Evolutionary conservation across 2,329 filamentous ascomycete genomes (phyloP).

Genomic region (Monascus ruber): DNA sequence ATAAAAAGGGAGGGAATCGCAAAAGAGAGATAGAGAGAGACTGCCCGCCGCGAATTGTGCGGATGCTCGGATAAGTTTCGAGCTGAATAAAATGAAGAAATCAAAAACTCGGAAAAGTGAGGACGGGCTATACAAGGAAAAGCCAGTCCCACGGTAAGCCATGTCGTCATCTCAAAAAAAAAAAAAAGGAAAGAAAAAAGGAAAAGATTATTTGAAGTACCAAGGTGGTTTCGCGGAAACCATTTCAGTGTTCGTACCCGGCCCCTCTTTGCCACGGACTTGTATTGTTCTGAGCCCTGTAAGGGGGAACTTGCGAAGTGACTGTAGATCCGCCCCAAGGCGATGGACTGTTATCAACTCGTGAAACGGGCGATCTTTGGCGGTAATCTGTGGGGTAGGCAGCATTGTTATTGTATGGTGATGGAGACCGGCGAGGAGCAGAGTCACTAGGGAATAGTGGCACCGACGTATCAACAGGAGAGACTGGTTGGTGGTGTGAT

Average conservation of each 20-base stretch:
- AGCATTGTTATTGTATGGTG: conserved; percentile 24
- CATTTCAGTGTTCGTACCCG: conserved; percentile 47
- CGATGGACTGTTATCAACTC: neutral
- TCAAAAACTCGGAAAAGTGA: conserved; percentile 6
- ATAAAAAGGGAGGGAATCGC: too few relatives aligned
- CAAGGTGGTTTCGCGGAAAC: neutral
- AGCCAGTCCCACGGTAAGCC: conserved; percentile 1
- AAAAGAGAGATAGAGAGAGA: too few relatives aligned
- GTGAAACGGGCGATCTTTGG: neutral
- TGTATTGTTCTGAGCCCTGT: conserved; percentile 41
- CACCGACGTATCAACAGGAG: conserved; percentile 37
- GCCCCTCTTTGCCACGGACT: conserved; percentile 57
- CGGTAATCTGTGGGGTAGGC: neutral
- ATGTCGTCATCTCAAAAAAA: conserved; percentile 3
- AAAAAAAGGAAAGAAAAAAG: conserved; percentile 5
- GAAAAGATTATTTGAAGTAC: conserved; percentile 7
- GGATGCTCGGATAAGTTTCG: too few relatives aligned
- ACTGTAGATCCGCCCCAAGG: neutral
- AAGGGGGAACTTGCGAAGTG: conserved; percentile 14
- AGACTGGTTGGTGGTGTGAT: conserved; percentile 33
- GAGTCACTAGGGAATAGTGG: conserved; percentile 36
- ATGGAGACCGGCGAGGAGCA: conserved; percentile 27
- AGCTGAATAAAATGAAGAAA: conserved; percentile 1
- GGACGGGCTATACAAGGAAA: conserved; percentile 2
- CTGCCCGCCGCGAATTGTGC: too few relatives aligned